Conservation (phyloP, 805 yeast genomes). For the Yarrowia porcina region DNA sequence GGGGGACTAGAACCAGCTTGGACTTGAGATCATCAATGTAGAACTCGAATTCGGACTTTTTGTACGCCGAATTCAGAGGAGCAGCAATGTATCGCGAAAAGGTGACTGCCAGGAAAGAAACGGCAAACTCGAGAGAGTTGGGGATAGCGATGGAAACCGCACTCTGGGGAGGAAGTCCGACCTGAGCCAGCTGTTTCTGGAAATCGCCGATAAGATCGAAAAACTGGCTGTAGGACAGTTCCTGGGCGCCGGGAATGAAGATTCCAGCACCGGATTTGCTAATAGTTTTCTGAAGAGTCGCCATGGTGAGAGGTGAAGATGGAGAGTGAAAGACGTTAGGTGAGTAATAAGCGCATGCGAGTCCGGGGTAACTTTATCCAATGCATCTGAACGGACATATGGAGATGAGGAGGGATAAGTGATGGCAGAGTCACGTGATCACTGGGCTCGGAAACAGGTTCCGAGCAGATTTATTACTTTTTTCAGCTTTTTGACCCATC, state of each 20-base stretch:
- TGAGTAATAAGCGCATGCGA: not conserved
- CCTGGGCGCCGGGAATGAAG: slow-evolving; percentile 48
- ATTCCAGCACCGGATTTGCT: slow-evolving; percentile 31
- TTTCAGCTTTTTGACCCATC: too few species aligned
- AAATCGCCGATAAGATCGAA: slow-evolving; percentile 47
- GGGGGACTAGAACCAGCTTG: slow-evolving; percentile 55
- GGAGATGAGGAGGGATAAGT: not conserved
- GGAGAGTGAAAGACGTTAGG: not conserved
- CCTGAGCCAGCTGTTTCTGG: slow-evolving; percentile 42
- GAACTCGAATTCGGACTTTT: slow-evolving; percentile 59
- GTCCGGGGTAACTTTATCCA: slow-evolving; percentile 3
- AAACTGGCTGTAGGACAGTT: slow-evolving; percentile 46
- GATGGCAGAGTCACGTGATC: too few species aligned
- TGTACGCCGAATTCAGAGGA: slow-evolving; percentile 64
- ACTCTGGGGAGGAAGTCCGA: slow-evolving; percentile 43
- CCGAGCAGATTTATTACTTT: too few species aligned
- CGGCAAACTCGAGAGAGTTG: slow-evolving; percentile 57
- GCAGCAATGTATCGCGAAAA: slow-evolving; percentile 59
- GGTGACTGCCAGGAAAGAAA: slow-evolving; percentile 55
- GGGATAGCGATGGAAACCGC: slow-evolving; percentile 60
- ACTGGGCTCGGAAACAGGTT: too few species aligned
- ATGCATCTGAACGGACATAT: not conserved
- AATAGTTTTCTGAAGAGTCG: slow-evolving; percentile 28
- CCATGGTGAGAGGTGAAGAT: slow-evolving; percentile 3
- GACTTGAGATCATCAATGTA: slow-evolving; percentile 61